phyloP scores from a whole-genome alignment of 1,284 basidiomycete species.

The Irpex rosettiformis region DNA sequence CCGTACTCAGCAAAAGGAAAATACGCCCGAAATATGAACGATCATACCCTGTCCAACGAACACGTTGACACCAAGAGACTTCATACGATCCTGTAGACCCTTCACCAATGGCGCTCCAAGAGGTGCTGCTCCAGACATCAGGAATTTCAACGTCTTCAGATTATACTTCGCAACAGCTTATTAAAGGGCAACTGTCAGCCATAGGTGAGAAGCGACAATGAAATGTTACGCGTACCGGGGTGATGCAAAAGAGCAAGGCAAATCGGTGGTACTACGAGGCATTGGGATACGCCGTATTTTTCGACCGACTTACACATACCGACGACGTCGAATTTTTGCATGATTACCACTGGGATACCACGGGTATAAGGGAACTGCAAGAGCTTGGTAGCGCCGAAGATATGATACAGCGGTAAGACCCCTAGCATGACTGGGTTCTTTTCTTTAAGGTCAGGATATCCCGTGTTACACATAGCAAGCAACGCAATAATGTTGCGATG shows the following conservation, averaged over 20 bases:
- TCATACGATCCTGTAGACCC: conserved; percentile 41
- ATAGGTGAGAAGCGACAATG: neutral
- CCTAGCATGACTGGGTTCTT: conserved; percentile 36
- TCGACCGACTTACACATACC: conserved; percentile 66
- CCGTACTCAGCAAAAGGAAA: neutral
- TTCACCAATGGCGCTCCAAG: conserved; percentile 61
- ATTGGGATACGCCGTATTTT: conserved; percentile 58
- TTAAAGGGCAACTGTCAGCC: neutral
- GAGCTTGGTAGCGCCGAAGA: conserved; percentile 50
- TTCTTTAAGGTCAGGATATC: conserved; percentile 22
- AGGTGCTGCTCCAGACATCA: conserved; percentile 84
- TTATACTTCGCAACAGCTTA: conserved; percentile 70
- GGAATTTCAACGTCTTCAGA: conserved; percentile 52
- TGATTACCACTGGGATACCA: conserved; percentile 63
- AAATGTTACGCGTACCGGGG: conserved; percentile 39
- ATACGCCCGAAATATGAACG: conserved; percentile 1
- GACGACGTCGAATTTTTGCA: conserved; percentile 72
- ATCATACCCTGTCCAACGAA: conserved; percentile 43
- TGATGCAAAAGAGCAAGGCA: conserved; percentile 70
- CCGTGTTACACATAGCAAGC: conserved; percentile 24
- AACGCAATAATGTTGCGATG: conserved; percentile 40
- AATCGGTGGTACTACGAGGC: conserved; percentile 83
- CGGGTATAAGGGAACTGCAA: conserved; percentile 58
- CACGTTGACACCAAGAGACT: conserved; percentile 31
- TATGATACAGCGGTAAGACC: conserved; percentile 48